phyloP scores from a whole-genome alignment of 768 basidiomycete species.

The Lactifluus piperatus region DNA sequence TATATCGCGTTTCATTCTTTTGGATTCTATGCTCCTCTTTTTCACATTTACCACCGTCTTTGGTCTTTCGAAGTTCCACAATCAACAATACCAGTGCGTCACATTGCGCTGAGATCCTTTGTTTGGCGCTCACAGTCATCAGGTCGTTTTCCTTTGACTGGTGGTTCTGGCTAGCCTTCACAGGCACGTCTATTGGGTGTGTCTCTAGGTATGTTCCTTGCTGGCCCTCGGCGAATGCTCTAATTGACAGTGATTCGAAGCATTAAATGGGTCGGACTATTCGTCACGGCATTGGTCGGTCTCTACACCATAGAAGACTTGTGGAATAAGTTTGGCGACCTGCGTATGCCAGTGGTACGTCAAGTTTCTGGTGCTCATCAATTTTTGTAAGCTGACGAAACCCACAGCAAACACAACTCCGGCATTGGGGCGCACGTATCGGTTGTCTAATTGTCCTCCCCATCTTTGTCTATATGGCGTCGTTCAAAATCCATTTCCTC shows the following conservation, averaged over 20 bases:
- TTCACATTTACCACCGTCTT: conserved; percentile 98
- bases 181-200: conserved; percentile 90
- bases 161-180: conserved; percentile 94
- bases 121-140: conserved; percentile 4
- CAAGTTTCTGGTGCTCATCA: neutral
- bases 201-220: conserved; percentile 63
- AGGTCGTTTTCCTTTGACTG: conserved; percentile 94
- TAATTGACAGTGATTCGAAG: conserved; percentile 32
- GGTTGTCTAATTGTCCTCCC: conserved; percentile 83
- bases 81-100: conserved; percentile 86
- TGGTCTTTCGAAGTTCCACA: conserved; percentile 92
- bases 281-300: conserved; percentile 91
- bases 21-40: conserved; percentile 98
- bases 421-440: conserved; percentile 86
- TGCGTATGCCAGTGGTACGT: conserved; percentile 82
- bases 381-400: conserved; percentile 3
- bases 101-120: neutral
- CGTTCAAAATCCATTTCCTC: conserved; percentile 95
- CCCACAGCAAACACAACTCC: conserved; percentile 69
- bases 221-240: neutral
- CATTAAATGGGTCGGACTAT: conserved; percentile 94
- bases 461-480: conserved; percentile 84
- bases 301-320: conserved; percentile 96
- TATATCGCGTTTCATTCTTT: conserved; percentile 93
- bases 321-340: conserved; percentile 97